Conservation (phyloP, 176 grass and related monocot species). For the bread wheat (Triticum aestivum) region IWGSC_CS_RefSeq_v2.1 NC_057813.1:397497297-397497796, state of each 20-base stretch:
- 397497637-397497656: slow-evolving; percentile 46
- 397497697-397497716: slow-evolving; percentile 49
- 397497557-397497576: background rate
- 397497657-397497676: slow-evolving; percentile 11
- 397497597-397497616: background rate
- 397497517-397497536: background rate
- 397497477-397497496: background rate
- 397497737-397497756: slow-evolving; percentile 43
- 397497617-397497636: slow-evolving; percentile 46
- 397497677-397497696: slow-evolving; percentile 10
- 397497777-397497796: slow-evolving; percentile 8
- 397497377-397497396: background rate
- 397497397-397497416: background rate
- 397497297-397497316: background rate
- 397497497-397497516: background rate
- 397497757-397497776: slow-evolving; percentile 27
- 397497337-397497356: background rate
- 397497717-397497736: slow-evolving; percentile 30
- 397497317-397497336: slow-evolving; percentile 21
- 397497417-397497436: background rate
- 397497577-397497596: background rate
- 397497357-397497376: background rate
- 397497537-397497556: background rate
- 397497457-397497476: background rate
- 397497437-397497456: no score